Evolutionary conservation across 148 eudicot species (phyloP).

Genomic region (Tetragonia tetragonoides): DNA sequence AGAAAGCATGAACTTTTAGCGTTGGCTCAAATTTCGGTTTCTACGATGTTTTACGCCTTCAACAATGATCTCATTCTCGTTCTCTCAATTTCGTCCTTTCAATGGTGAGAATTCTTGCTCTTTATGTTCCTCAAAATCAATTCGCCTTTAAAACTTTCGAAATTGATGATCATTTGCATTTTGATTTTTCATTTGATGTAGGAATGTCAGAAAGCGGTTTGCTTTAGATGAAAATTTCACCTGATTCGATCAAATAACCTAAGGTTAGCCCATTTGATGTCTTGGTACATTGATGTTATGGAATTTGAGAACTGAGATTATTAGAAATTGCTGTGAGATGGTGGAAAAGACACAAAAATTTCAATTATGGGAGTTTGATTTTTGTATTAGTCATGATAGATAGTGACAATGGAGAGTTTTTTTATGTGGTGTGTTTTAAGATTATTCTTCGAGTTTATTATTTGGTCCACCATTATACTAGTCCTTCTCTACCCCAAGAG

Average conservation of each 20-base stretch:
- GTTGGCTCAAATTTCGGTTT: too few species aligned
- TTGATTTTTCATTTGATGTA: neutral
- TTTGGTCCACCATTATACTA: neutral
- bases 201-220: neutral
- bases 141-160: neutral
- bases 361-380: too few species aligned
- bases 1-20: neutral
- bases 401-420: neutral
- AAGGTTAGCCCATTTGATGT: neutral
- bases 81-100: neutral
- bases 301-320: neutral
- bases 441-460: neutral
- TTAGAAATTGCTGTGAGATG: neutral
- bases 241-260: neutral
- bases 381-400: too few species aligned
- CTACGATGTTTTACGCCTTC: neutral
- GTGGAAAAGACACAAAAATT: neutral
- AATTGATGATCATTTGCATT: neutral
- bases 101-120: neutral
- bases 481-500: neutral
- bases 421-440: neutral
- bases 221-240: neutral
- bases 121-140: neutral
- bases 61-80: neutral
- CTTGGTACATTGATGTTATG: neutral